These are phyloP conservation scores for Nakazawaea anatomiae DNA, from an alignment of 805 yeast genomes.

Conservation along the genomic window DNA sequence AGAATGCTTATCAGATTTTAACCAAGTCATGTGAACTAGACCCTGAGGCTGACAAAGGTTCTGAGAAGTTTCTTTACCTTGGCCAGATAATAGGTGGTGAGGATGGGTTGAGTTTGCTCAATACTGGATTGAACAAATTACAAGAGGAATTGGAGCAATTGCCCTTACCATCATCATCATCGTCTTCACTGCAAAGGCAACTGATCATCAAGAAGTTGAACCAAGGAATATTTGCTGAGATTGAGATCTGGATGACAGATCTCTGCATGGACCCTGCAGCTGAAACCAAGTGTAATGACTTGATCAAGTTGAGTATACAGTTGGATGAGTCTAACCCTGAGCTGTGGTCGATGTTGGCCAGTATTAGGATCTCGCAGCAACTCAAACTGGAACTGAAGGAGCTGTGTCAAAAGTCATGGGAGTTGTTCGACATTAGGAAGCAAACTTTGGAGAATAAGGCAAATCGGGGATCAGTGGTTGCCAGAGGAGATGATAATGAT, in stretches of 20 bases:
- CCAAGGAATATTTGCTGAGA: slow-evolving; percentile 75
- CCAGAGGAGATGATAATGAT: neutral
- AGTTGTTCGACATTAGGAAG: slow-evolving; percentile 50
- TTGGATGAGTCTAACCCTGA: slow-evolving; percentile 65
- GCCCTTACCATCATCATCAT: neutral
- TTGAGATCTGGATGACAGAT: slow-evolving; percentile 98
- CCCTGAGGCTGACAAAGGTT: slow-evolving; percentile 56
- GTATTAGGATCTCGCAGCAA: slow-evolving; percentile 87
- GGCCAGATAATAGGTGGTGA: slow-evolving; percentile 88
- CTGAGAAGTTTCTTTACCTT: slow-evolving; percentile 80
- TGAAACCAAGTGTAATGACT: slow-evolving; percentile 68
- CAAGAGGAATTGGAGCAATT: slow-evolving; percentile 26
- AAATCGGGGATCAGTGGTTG: neutral
- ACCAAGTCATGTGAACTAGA: slow-evolving; percentile 61
- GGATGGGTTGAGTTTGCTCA: slow-evolving; percentile 60
- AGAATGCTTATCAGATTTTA: slow-evolving; percentile 65
- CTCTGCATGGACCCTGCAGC: slow-evolving; percentile 92
- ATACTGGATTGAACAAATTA: slow-evolving; percentile 55
- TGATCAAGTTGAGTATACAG: slow-evolving; percentile 59
- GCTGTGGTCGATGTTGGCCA: slow-evolving; percentile 74
- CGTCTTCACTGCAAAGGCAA: slow-evolving; percentile 12
- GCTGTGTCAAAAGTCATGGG: slow-evolving; percentile 70
- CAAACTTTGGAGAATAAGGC: slow-evolving; percentile 37
- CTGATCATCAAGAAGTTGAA: slow-evolving; percentile 54
- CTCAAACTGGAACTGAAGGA: slow-evolving; percentile 63